Evolutionary conservation across 164 flowering plant species (phyloP).

Genomic region (Piper longum): DNA sequence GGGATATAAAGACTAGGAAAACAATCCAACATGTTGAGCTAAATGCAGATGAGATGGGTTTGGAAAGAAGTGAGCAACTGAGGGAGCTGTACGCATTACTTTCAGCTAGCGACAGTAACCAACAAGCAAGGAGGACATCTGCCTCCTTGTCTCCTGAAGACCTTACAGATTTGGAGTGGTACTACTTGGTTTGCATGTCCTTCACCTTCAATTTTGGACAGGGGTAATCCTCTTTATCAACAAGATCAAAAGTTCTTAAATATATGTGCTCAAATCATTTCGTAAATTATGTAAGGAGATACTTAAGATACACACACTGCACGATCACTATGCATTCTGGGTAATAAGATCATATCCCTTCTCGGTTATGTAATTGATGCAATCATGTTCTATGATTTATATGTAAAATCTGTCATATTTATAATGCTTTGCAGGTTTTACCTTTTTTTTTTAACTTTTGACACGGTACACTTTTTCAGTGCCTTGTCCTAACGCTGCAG

Average conservation of each 20-base stretch:
- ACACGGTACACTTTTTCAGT: not conserved
- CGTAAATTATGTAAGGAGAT: too few species aligned
- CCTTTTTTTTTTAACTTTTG: not conserved
- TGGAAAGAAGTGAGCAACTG: conserved; percentile 76
- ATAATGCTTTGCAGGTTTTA: not conserved
- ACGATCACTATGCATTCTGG: too few species aligned
- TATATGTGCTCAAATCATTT: too few species aligned
- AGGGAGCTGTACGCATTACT: conserved; percentile 72
- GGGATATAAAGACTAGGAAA: conserved; percentile 88
- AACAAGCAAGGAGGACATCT: conserved; percentile 55
- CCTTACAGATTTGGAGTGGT: conserved; percentile 81
- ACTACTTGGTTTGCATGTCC: conserved; percentile 89
- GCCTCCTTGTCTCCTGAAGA: conserved; percentile 94
- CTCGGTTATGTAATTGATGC: too few species aligned
- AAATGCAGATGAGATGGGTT: conserved; percentile 43
- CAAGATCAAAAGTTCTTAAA: not conserved
- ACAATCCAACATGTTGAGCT: conserved; percentile 55
- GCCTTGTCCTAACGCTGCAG: conserved; percentile 12
- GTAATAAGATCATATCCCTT: too few species aligned
- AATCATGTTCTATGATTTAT: too few species aligned
- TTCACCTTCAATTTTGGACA: conserved; percentile 56
- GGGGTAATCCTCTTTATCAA: conserved; percentile 38
- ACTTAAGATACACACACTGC: too few species aligned
- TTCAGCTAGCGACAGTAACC: conserved; percentile 40
- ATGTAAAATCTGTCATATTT: too few species aligned